phyloP scores from a whole-genome alignment of 2,329 filamentous ascomycete genomes.

The Dothiorella sarmentorum region DNA sequence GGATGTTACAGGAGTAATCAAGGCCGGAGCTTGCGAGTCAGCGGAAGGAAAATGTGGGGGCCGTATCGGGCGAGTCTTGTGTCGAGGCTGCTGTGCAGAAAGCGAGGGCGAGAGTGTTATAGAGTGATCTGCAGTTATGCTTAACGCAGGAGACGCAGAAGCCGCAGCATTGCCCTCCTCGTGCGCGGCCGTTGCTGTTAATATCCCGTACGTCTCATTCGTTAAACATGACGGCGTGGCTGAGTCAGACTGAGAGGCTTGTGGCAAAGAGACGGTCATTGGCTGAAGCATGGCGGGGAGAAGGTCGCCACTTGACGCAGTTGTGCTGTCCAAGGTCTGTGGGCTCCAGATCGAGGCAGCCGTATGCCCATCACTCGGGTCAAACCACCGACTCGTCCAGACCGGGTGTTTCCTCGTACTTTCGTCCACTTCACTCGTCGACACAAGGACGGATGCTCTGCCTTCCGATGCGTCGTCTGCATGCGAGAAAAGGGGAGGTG shows the following conservation, averaged over 20 bases:
- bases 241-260: conserved; percentile 8
- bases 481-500: not conserved
- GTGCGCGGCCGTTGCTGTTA: conserved; percentile 12
- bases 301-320: not conserved
- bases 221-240: conserved; percentile 4
- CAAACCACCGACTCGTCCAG: conserved; percentile 7
- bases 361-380: not conserved
- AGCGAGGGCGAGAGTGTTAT: not conserved
- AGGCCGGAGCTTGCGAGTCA: not conserved
- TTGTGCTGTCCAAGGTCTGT: not conserved
- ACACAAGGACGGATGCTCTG: not conserved
- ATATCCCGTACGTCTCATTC: conserved; percentile 5
- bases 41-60: not conserved
- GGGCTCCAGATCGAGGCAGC: not conserved
- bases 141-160: conserved; percentile 12
- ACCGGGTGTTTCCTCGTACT: not conserved
- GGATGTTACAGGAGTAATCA: not conserved
- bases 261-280: not conserved
- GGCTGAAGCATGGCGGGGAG: not conserved
- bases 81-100: not conserved
- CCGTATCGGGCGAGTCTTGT: not conserved
- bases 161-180: not conserved
- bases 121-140: conserved; percentile 13
- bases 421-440: not conserved
- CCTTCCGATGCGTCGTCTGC: not conserved